Evolutionary conservation across 768 basidiomycete genomes (phyloP), one percentile per base, ranked within the genome.

Genomic region (Auricularia heimuer): DNA sequence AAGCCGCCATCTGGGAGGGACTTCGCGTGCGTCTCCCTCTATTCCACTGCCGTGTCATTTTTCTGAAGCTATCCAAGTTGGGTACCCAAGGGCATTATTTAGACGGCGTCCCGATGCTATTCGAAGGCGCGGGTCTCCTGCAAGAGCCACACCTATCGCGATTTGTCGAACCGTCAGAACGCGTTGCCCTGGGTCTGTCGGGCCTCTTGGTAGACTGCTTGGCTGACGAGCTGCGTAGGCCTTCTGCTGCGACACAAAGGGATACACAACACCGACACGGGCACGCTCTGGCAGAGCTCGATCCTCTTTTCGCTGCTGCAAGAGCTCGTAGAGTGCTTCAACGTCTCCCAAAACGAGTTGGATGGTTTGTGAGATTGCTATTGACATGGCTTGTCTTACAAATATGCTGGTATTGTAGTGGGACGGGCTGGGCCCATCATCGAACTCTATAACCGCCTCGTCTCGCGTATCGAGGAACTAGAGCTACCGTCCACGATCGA

Each of bases 1-100:
- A 90, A 63, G 83, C 84, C 36, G 86, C 87, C 35, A 81, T 98
- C 39, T 82, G 89, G 61, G 91, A 96, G 60, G 90, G 90, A 4
- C 75, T 97, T 65, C 98, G 14, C 8, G 14, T 39, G 44, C 37
- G n/a, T 36, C 33, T 24, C 10, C 18, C 12, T 21, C 29, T 29
- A 29, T 29, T 29, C 29, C 2, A 2, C 29, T 29, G 29, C 29
- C 29, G 29, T 29, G 2, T 29, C 3, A 29, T 29, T 29, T 29
- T 29, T 3, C 29, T 29, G 29, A 29, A 29, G 29, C 29, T 29
- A 29, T 29, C 29, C 29, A 29, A 69, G 73, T 80, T 93, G 34
- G 91, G 92, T 10, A 79, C 81, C 21, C 88, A 89, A 69, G 85
- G 88, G 67, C 86, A 90, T 70, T 91, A 84, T 67, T 75, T 90